These are phyloP conservation scores for Roridomyces roridus DNA, from an alignment of 768 basidiomycete genomes.

Conservation along the genomic window DNA sequence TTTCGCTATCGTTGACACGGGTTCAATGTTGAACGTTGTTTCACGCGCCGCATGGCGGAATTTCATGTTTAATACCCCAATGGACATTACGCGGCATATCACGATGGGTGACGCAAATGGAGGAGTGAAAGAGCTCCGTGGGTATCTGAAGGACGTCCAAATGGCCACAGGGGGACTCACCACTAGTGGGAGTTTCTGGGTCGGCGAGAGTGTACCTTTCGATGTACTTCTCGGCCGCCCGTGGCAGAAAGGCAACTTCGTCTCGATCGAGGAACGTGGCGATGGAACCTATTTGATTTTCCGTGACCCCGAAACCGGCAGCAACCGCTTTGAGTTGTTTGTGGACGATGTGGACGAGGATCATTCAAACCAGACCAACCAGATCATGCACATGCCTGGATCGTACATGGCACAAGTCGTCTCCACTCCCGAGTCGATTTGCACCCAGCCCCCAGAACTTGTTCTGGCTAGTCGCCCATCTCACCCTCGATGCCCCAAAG, in stretches of 20 bases:
- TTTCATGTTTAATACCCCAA: slow-evolving; percentile 1
- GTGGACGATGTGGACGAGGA: slow-evolving; percentile 9
- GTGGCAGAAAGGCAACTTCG: slow-evolving; percentile 28
- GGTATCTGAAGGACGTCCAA: slow-evolving; percentile 22
- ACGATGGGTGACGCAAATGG: slow-evolving; percentile 30
- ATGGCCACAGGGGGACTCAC: slow-evolving; percentile 23
- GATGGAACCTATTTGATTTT: slow-evolving; percentile 22
- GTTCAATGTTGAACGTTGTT: slow-evolving; percentile 18
- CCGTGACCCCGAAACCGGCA: background rate
- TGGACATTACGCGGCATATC: slow-evolving; percentile 14
- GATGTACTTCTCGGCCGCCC: slow-evolving; percentile 27
- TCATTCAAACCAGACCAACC: no score
- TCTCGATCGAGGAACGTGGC: slow-evolving; percentile 26
- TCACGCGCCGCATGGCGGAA: background rate
- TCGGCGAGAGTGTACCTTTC: slow-evolving; percentile 26
- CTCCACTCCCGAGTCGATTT: no score
- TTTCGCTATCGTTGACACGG: no score
- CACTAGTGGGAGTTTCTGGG: slow-evolving; percentile 24
- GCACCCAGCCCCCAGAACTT: no score
- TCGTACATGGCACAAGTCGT: no score
- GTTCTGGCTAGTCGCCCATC: no score
- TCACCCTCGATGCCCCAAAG: no score
- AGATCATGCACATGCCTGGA: no score
- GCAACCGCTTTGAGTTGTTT: background rate
- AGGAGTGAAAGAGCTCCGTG: slow-evolving; percentile 20